These are phyloP conservation scores for Ceratobasidium sp. DNA, from an alignment of 1,284 basidiomycete genomes.

Conservation along the genomic window DNA sequence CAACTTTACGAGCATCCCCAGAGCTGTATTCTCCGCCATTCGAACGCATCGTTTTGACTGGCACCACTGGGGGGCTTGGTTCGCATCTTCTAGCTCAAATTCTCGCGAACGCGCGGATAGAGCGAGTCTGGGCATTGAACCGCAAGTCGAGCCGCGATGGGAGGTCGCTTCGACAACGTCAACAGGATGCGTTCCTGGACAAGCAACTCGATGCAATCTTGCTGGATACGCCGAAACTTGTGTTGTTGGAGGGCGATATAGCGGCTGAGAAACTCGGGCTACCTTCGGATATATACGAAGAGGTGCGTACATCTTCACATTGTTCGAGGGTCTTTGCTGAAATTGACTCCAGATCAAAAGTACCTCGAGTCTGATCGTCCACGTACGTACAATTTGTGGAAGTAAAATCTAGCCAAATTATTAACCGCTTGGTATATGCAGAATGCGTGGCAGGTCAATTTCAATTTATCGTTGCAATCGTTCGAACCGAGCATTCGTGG, in stretches of 20 bases:
- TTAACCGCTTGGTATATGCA: constrained; percentile 52
- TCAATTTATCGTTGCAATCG: constrained; percentile 45
- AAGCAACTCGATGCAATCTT: constrained; percentile 19
- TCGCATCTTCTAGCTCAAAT: constrained; percentile 54
- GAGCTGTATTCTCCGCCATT: background rate
- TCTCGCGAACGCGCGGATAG: constrained; percentile 44
- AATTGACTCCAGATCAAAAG: background rate
- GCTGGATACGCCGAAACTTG: constrained; percentile 42
- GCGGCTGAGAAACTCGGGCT: constrained; percentile 52
- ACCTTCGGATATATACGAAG: constrained; percentile 49
- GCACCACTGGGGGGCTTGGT: constrained; percentile 57
- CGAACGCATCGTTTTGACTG: constrained; percentile 56
- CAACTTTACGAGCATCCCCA: background rate
- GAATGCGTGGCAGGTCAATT: constrained; percentile 54
- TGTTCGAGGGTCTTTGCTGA: background rate
- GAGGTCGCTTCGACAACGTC: constrained; percentile 26
- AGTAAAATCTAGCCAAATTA: background rate
- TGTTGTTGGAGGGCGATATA: constrained; percentile 52
- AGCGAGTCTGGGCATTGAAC: constrained; percentile 46
- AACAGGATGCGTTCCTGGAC: constrained; percentile 42
- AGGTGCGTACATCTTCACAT: constrained; percentile 50
- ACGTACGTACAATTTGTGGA: constrained; percentile 45
- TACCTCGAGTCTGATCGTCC: constrained; percentile 57
- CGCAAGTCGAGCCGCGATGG: background rate
- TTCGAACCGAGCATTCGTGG: constrained; percentile 47